Conservation (phyloP, 257 asterid species). For the Solanum dulcamara region DNA sequence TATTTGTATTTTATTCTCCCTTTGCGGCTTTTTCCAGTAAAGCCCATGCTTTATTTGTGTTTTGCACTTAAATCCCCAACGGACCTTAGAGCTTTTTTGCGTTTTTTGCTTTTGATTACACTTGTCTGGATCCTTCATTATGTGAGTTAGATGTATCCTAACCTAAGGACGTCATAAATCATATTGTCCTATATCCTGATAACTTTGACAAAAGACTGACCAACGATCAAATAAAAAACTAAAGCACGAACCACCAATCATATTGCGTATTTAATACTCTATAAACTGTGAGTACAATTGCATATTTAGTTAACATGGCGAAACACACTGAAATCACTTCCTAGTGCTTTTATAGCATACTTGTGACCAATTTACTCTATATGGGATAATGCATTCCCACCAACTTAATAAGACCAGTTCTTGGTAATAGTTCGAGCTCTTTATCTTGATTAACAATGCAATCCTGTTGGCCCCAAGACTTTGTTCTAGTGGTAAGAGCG, state of each 20-base stretch:
- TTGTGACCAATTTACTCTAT: neutral
- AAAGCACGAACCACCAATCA: neutral
- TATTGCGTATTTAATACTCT: neutral
- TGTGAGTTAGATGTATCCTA: neutral
- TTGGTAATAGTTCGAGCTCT: neutral
- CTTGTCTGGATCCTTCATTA: neutral
- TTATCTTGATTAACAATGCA: neutral
- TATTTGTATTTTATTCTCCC: neutral
- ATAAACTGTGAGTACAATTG: neutral
- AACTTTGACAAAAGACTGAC: neutral
- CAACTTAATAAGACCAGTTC: neutral
- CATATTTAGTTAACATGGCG: neutral
- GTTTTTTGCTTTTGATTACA: neutral
- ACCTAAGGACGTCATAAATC: neutral
- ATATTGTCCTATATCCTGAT: neutral
- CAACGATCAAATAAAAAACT: neutral
- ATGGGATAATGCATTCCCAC: neutral
- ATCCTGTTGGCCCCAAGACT: neutral
- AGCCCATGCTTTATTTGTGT: neutral
- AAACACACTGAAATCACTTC: neutral
- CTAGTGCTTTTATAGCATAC: neutral
- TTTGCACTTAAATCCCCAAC: neutral
- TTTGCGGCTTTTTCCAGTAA: no score
- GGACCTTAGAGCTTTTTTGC: neutral
- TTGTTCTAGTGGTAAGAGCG: neutral